Percentiles rank a stretch among this genome's conserved stretches.
Evolutionary conservation across 176 grass and related monocot genomes (phyloP).

Genomic region (Paspalum vaginatum): DNA sequence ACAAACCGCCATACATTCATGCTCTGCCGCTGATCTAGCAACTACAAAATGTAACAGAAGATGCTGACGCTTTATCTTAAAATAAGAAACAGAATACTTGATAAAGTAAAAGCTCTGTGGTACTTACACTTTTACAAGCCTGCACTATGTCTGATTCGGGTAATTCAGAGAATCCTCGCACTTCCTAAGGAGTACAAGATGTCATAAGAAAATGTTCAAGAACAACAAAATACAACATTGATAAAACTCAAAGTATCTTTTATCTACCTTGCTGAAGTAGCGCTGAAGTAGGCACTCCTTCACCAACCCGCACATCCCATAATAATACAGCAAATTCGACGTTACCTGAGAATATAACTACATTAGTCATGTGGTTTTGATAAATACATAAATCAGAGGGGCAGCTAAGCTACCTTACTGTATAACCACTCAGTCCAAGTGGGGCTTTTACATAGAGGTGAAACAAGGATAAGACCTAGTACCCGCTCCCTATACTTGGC

Average conservation of each 20-base stretch:
- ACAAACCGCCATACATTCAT: conserved; percentile 86
- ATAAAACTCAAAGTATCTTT: conserved; percentile 6
- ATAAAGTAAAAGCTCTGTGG: neutral
- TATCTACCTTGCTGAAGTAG: conserved; percentile 91
- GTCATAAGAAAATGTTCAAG: conserved; percentile 33
- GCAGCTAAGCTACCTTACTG: conserved; percentile 69
- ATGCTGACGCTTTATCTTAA: conserved; percentile 33
- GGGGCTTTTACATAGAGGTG: conserved; percentile 87
- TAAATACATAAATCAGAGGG: neutral
- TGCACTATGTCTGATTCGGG: conserved; percentile 97
- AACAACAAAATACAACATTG: conserved; percentile 11
- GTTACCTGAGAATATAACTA: conserved; percentile 55
- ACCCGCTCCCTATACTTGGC: conserved; percentile 93
- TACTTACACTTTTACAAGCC: conserved; percentile 90
- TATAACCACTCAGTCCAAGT: conserved; percentile 97
- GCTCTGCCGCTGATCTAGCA: conserved; percentile 87
- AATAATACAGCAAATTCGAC: conserved; percentile 97
- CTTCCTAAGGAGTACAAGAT: conserved; percentile 62
- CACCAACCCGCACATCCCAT: conserved; percentile 91
- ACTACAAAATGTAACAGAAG: conserved; percentile 50
- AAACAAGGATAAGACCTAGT: conserved; percentile 90
- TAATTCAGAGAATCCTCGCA: conserved; percentile 77
- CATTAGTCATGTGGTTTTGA: conserved; percentile 14
- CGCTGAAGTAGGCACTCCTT: conserved; percentile 92
- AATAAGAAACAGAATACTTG: conserved; percentile 16